phyloP scores from a whole-genome alignment of 2,329 filamentous ascomycete species.

The Aaosphaeria arxii region DNA sequence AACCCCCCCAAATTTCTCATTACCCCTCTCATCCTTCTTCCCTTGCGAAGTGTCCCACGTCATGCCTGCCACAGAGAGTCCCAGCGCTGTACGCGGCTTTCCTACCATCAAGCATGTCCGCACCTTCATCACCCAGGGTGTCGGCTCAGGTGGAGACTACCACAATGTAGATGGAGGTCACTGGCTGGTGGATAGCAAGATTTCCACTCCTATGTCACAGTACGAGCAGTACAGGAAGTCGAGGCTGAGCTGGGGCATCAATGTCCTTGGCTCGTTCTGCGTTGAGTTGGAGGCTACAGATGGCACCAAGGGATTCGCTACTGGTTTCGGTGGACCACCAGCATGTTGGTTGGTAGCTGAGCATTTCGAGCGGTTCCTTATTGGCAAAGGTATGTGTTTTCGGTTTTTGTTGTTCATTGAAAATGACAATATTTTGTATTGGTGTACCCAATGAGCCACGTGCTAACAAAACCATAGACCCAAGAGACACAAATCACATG shows the following conservation, averaged over 20 bases:
- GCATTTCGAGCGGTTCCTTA: slow-evolving; percentile 88
- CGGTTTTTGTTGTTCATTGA: not conserved
- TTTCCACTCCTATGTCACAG: slow-evolving; percentile 86
- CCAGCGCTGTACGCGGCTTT: slow-evolving; percentile 51
- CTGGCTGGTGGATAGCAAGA: slow-evolving; percentile 89
- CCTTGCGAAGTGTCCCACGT: slow-evolving; percentile 6
- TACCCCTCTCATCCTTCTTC: slow-evolving; percentile 9
- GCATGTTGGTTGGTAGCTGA: slow-evolving; percentile 92
- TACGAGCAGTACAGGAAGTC: slow-evolving; percentile 88
- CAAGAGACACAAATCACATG: slow-evolving; percentile 83
- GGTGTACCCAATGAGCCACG: not conserved
- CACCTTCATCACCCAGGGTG: slow-evolving; percentile 69
- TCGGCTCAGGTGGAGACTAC: slow-evolving; percentile 70
- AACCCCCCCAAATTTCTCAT: slow-evolving; percentile 7
- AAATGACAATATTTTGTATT: no score
- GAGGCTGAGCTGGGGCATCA: slow-evolving; percentile 91
- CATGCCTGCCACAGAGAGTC: slow-evolving; percentile 24
- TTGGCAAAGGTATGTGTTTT: slow-evolving; percentile 59
- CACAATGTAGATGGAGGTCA: slow-evolving; percentile 76
- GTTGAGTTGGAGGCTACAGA: slow-evolving; percentile 86
- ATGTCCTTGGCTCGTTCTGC: slow-evolving; percentile 88
- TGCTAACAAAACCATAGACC: slow-evolving; percentile 57
- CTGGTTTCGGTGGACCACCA: slow-evolving; percentile 88
- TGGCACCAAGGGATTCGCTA: slow-evolving; percentile 91
- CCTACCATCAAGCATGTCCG: slow-evolving; percentile 73